These are phyloP conservation scores for Gloeophyllum trabeum DNA, from an alignment of 768 basidiomycete genomes.

Conservation along the genomic window DNA sequence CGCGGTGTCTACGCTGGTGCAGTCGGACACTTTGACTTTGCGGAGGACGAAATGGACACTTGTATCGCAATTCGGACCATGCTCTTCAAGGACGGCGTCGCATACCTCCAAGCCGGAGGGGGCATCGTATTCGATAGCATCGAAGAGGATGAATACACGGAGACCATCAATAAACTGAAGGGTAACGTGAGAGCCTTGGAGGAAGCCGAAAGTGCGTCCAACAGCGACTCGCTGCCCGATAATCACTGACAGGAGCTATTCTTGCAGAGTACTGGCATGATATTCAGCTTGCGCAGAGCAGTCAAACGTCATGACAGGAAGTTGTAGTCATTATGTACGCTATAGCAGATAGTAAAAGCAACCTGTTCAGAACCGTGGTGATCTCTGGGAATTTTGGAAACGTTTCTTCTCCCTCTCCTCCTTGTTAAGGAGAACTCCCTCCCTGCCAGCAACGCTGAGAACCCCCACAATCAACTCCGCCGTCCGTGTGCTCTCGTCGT, in stretches of 20 bases:
- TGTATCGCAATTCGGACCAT: slow-evolving; percentile 99
- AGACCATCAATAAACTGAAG: slow-evolving; percentile 90
- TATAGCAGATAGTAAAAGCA: too few species aligned
- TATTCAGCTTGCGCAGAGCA: slow-evolving; percentile 38
- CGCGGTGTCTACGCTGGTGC: slow-evolving; percentile 96
- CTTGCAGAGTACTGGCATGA: slow-evolving; percentile 59
- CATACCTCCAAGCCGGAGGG: slow-evolving; percentile 92
- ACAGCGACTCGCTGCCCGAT: neutral
- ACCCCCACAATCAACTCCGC: slow-evolving; percentile 88
- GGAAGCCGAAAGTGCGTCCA: slow-evolving; percentile 71
- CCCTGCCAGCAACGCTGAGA: slow-evolving; percentile 78
- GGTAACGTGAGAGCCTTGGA: slow-evolving; percentile 82
- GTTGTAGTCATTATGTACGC: slow-evolving; percentile 1
- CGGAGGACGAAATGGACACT: slow-evolving; percentile 90
- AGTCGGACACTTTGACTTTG: slow-evolving; percentile 97
- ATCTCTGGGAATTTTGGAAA: too few species aligned
- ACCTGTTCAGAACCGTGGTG: too few species aligned
- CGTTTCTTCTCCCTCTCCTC: slow-evolving; percentile 15
- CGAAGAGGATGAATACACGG: slow-evolving; percentile 94
- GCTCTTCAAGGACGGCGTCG: slow-evolving; percentile 88
- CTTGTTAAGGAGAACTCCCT: slow-evolving; percentile 44
- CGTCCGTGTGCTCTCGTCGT: slow-evolving; percentile 86
- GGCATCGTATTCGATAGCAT: slow-evolving; percentile 96
- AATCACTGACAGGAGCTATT: neutral
- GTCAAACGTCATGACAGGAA: slow-evolving; percentile 7